These are phyloP conservation scores for Lepiota subincarnata DNA, from an alignment of 768 basidiomycete genomes.

Conservation along the genomic window DNA sequence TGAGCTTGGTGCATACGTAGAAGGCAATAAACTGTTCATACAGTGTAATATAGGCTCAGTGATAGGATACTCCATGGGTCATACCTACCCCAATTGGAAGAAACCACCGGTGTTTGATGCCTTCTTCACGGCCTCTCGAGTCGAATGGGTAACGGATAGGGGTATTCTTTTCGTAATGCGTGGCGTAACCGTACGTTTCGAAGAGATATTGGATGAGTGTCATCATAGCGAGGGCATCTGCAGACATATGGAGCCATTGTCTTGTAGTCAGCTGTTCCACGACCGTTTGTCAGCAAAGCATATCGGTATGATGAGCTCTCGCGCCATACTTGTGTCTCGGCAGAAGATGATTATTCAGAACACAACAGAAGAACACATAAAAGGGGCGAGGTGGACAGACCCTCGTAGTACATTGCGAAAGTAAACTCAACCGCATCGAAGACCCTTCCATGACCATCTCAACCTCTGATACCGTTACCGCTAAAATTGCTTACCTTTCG, in stretches of 20 bases:
- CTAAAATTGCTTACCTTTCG: constrained; percentile 11
- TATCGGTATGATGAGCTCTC: constrained; percentile 5
- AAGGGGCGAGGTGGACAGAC: neutral
- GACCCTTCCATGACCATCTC: neutral
- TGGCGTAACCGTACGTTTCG: no score
- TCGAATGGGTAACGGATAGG: no score
- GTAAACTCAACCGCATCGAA: neutral
- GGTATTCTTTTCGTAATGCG: no score
- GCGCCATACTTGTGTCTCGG: constrained; percentile 1
- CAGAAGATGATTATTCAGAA: constrained; percentile 6
- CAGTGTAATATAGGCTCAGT: constrained; percentile 8
- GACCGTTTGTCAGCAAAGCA: constrained; percentile 4
- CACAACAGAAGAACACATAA: neutral
- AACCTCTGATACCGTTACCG: constrained; percentile 1
- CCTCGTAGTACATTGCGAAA: neutral
- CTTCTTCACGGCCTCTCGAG: no score
- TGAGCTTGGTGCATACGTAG: neutral
- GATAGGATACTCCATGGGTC: constrained; percentile 10
- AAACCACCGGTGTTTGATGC: no score
- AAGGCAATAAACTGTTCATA: neutral
- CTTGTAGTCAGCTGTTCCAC: neutral
- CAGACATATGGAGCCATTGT: no score
- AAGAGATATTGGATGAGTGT: no score
- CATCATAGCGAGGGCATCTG: no score
- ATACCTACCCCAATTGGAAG: no score